Base-by-base conservation (phyloP, 2,329 filamentous ascomycete genomes). In the Fusarium nisikadoi region DNA sequence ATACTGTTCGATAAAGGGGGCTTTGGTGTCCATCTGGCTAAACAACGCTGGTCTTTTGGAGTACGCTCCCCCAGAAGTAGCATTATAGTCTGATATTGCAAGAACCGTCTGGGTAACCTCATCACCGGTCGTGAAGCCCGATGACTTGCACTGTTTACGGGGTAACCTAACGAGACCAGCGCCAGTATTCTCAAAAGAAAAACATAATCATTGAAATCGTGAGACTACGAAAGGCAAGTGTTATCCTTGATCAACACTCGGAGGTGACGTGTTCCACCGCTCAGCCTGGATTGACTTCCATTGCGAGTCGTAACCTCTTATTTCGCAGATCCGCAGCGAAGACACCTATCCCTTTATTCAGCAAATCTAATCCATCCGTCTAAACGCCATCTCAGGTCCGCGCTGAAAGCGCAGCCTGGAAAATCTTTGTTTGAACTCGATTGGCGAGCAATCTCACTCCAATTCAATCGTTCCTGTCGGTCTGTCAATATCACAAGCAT, bases 21-120 rank as follows among this genome's bases (percentile, higher is more conserved):
- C 43, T 69, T 55, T 60, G 69, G 65, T 70, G 66, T 59, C 57
- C 35, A 71, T 54, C 33, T 68, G 41, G 62, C 66, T 53, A 50
- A 39, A 49, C 60, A 55, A 41, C 62, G 71, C 67, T 57, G 66
- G 71, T 71, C 70, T 35, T 62, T 57, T 38, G 33, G n/a, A 63
- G 36, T 57, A 46, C 41, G 36, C 43, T 41, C 17, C 52, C 46
- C 49, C 54, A 33, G 27, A 20, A 13, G 19, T 29, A 16, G 20
- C 33, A 53, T 41, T 41, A 46, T 33, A 38, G 39, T 31, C 20
- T 25, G 31, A 27, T 27, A 42, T 43, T 43, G 50, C 45, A 47
- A 41, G 42, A 60, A 20, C 64, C 68, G 45, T 36, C 45, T 65
- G 45, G 38, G 58, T 45, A 35, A 14, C 12, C 17, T 25, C n/a